Conservation (phyloP, 768 basidiomycete species). For the Leccinellum luteum region DNA sequence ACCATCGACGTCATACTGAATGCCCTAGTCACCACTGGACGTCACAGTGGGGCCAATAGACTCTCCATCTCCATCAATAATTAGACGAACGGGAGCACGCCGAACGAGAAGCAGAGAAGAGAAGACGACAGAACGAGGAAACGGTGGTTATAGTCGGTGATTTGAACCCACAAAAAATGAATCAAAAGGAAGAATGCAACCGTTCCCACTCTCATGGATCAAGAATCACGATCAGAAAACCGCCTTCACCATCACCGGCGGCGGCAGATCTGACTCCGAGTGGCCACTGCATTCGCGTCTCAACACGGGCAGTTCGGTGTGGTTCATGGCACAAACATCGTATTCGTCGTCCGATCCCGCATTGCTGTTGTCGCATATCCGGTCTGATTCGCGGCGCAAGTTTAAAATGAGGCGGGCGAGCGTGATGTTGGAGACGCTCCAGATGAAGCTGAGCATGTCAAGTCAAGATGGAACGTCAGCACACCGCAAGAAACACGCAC, state of each 20-base stretch:
- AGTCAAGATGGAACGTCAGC: neutral
- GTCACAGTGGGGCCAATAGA: neutral
- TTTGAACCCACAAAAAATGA: neutral
- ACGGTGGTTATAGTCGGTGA: neutral
- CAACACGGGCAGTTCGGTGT: constrained; percentile 5
- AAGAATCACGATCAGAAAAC: neutral
- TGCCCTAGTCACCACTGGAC: neutral
- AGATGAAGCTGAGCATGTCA: constrained; percentile 30
- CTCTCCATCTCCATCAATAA: neutral
- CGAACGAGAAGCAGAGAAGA: neutral
- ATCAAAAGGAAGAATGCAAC: neutral
- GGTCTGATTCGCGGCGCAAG: constrained; percentile 22
- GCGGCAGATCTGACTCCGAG: neutral
- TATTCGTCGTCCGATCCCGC: neutral
- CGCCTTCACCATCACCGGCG: neutral
- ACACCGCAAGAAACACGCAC: constrained; percentile 8
- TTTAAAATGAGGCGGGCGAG: constrained; percentile 35
- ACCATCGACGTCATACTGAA: neutral
- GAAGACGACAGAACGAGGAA: neutral
- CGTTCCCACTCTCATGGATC: neutral
- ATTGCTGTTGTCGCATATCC: neutral
- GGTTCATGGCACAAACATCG: neutral
- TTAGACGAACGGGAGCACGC: neutral
- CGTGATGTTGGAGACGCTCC: constrained; percentile 34
- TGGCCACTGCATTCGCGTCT: neutral